These are phyloP conservation scores for Ceratocystis cacaofunesta DNA, from an alignment of 2,329 filamentous ascomycete genomes.

Conservation along the genomic window DNA sequence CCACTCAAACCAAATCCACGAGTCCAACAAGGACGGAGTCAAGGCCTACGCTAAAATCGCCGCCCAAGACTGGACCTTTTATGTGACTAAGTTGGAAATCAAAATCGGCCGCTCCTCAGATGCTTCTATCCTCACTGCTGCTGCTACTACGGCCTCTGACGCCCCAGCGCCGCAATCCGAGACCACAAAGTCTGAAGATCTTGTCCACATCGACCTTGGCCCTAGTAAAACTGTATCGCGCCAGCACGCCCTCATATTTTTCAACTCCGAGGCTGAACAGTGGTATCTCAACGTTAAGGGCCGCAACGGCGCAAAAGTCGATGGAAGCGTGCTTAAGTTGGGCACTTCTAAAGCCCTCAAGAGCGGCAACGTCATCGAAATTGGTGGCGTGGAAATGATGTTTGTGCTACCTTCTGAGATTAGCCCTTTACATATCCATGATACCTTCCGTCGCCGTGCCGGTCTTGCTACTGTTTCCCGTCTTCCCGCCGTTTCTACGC, in stretches of 20 bases:
- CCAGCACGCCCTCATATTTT: constrained; percentile 60
- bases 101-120: constrained; percentile 50
- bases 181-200: constrained; percentile 28
- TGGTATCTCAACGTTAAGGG: constrained; percentile 85
- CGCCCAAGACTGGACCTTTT: constrained; percentile 72
- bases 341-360: constrained; percentile 51
- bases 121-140: constrained; percentile 26
- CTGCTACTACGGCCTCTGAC: constrained; percentile 14
- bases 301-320: constrained; percentile 77
- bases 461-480: constrained; percentile 25
- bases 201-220: constrained; percentile 75
- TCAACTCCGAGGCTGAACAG: constrained; percentile 49
- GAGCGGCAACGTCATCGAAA: constrained; percentile 83
- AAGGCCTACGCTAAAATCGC: constrained; percentile 71
- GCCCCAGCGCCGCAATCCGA: not conserved
- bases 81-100: constrained; percentile 59
- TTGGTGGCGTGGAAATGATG: constrained; percentile 93
- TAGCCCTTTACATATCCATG: constrained; percentile 50
- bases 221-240: constrained; percentile 71
- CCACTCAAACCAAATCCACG: constrained; percentile 49
- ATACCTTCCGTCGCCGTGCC: constrained; percentile 54
- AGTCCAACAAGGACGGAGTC: constrained; percentile 45
- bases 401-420: constrained; percentile 78
- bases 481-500: constrained; percentile 15
- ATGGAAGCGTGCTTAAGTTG: constrained; percentile 54